These are phyloP conservation scores for Globisporangium camurandrum DNA, from an alignment of 352 stramenopile genomes.

Conservation along the genomic window DNA sequence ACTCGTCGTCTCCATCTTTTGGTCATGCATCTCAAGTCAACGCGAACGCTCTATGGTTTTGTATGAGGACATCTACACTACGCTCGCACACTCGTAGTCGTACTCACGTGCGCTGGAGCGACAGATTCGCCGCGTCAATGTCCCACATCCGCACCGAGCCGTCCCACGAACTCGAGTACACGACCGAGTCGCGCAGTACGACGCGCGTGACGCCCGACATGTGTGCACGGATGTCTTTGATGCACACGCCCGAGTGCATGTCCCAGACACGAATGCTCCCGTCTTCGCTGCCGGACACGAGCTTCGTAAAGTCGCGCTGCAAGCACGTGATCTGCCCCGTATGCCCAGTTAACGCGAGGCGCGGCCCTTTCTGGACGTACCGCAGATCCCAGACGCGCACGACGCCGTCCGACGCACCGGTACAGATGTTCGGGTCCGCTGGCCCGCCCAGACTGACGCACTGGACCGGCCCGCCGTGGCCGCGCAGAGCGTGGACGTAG, in stretches of 20 bases:
- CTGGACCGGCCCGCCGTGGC: constrained; percentile 58
- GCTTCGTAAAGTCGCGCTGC: constrained; percentile 72
- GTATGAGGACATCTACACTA: neutral
- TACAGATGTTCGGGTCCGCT: constrained; percentile 73
- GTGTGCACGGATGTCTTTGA: constrained; percentile 41
- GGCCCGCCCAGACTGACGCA: constrained; percentile 66
- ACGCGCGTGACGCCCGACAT: constrained; percentile 58
- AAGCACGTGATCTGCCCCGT: constrained; percentile 47
- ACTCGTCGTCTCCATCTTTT: neutral
- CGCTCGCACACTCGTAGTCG: neutral
- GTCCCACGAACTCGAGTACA: constrained; percentile 75
- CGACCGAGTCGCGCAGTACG: constrained; percentile 45
- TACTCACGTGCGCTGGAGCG: too few species aligned
- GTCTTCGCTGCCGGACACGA: constrained; percentile 75
- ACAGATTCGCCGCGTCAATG: too few species aligned
- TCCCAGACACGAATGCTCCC: constrained; percentile 68
- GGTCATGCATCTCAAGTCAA: too few species aligned
- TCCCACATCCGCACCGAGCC: constrained; percentile 57
- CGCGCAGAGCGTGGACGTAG: constrained; percentile 46
- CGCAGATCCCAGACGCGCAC: constrained; percentile 81
- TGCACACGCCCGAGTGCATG: constrained; percentile 67
- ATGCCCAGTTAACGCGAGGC: constrained; percentile 49
- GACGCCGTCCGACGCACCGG: constrained; percentile 56
- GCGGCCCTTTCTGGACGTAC: constrained; percentile 59
- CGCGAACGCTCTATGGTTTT: too few species aligned